Conservation (phyloP, 2,329 filamentous ascomycete genomes). For the Cordyceps militaris region DNA sequence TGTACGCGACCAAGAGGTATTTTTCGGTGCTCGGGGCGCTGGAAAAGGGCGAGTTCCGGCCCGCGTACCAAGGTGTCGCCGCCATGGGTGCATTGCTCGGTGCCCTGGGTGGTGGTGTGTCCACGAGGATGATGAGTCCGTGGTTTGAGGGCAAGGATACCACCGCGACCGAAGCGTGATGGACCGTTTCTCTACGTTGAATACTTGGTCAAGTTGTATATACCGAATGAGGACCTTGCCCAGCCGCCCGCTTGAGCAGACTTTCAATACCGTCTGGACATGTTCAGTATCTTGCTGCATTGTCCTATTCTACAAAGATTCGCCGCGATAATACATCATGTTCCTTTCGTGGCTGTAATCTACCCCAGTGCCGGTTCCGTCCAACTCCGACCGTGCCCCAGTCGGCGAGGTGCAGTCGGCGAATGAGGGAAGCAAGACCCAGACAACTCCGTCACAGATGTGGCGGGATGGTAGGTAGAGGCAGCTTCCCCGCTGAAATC, state of each 20-base stretch:
- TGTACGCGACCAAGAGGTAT: slow-evolving; percentile 40
- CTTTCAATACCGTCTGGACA: not conserved
- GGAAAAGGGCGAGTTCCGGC: slow-evolving; percentile 35
- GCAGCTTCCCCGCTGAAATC: no score
- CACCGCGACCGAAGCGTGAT: not conserved
- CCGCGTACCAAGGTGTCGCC: slow-evolving; percentile 25
- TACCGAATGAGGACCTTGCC: no score
- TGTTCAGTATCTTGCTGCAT: no score
- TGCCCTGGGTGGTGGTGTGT: slow-evolving; percentile 24
- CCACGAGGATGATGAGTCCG: not conserved
- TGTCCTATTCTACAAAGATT: no score
- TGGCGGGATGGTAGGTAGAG: no score
- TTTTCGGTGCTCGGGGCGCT: slow-evolving; percentile 33
- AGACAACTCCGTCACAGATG: not conserved
- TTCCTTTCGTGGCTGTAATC: not conserved
- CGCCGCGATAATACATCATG: no score
- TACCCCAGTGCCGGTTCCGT: not conserved
- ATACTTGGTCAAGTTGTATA: no score
- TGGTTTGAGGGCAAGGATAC: not conserved
- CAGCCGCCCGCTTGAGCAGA: no score
- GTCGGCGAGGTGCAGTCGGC: not conserved
- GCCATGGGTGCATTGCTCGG: slow-evolving; percentile 24
- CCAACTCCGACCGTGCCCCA: not conserved
- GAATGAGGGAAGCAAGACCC: not conserved
- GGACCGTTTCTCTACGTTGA: rapidly evolving